Percentiles rank a stretch among this genome's conserved stretches.
phyloP scores from a whole-genome alignment of 768 basidiomycete species.

The Galerina sulciceps region DNA sequence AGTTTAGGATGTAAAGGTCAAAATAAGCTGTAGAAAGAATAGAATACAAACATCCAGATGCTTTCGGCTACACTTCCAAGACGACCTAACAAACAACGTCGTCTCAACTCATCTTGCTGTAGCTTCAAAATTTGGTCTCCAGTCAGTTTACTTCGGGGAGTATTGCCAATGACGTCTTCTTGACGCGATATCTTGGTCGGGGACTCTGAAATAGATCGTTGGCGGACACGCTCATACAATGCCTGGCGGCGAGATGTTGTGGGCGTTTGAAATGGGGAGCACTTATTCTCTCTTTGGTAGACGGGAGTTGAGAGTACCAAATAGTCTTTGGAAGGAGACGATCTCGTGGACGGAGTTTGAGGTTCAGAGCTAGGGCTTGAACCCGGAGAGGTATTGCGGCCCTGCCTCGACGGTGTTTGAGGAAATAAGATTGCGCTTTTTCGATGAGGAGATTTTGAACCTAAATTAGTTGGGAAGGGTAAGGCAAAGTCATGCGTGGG shows the following conservation, averaged over 20 bases:
- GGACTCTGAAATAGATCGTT: conserved; percentile 68
- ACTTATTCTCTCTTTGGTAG: conserved; percentile 60
- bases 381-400: conserved; percentile 35
- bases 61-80: conserved; percentile 84
- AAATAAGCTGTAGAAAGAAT: conserved; percentile 1
- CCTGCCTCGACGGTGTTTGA: conserved; percentile 64
- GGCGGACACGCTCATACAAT: conserved; percentile 79
- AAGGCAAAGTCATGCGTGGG: conserved; percentile 41
- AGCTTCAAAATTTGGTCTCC: conserved; percentile 73
- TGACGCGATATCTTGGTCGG: conserved; percentile 61
- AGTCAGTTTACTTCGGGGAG: conserved; percentile 43
- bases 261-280: conserved; percentile 69
- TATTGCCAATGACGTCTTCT: conserved; percentile 21
- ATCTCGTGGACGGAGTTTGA: conserved; percentile 46
- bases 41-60: conserved; percentile 76
- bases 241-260: conserved; percentile 78
- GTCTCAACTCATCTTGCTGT: conserved; percentile 77
- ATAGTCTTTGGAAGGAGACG: conserved; percentile 33
- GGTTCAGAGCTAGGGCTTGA: conserved; percentile 37
- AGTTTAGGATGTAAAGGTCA: not conserved
- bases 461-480: conserved; percentile 54
- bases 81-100: conserved; percentile 77
- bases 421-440: conserved; percentile 58
- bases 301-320: conserved; percentile 68
- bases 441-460: conserved; percentile 48